Conservation (phyloP, 345 rosid genomes). For the Nasturtium officinale region DNA sequence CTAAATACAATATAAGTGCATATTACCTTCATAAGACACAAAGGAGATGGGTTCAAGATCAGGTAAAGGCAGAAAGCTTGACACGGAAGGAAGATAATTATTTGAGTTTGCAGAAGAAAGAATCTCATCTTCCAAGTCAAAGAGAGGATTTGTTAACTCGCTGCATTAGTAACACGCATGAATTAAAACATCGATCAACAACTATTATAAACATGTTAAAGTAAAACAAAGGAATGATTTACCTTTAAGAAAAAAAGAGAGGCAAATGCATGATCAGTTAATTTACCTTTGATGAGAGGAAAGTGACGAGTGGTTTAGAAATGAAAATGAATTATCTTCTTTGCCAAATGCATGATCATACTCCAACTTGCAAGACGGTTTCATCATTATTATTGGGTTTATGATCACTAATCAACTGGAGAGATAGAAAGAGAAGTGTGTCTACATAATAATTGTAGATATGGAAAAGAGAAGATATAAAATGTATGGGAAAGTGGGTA, state of each 20-base stretch:
- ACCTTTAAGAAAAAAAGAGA: no score
- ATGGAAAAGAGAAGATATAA: slow-evolving; percentile 7
- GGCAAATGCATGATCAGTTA: neutral
- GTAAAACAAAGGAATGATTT: neutral
- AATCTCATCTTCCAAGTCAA: neutral
- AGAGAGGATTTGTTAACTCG: slow-evolving; percentile 25
- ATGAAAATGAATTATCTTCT: slow-evolving; percentile 24
- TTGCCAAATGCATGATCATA: slow-evolving; percentile 18
- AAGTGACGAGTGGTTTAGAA: slow-evolving; percentile 13
- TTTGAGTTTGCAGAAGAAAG: neutral
- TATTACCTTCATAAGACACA: slow-evolving; percentile 2
- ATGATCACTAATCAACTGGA: slow-evolving; percentile 1
- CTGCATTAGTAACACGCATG: slow-evolving; percentile 9
- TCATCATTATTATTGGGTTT: slow-evolving; percentile 15
- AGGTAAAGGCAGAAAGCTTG: slow-evolving; percentile 20
- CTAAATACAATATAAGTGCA: neutral
- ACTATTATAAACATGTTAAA: neutral
- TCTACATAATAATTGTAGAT: neutral
- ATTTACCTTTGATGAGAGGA: slow-evolving; percentile 16
- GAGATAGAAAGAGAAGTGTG: neutral
- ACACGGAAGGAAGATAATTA: slow-evolving; percentile 11
- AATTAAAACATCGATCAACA: neutral
- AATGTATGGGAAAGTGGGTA: slow-evolving; percentile 9
- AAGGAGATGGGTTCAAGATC: slow-evolving; percentile 17
- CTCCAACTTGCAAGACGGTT: slow-evolving; percentile 24